Evolutionary conservation across 257 asterid genomes (phyloP), one percentile per base, ranked within the genome.

Genomic region (Salvia splendens): DNA sequence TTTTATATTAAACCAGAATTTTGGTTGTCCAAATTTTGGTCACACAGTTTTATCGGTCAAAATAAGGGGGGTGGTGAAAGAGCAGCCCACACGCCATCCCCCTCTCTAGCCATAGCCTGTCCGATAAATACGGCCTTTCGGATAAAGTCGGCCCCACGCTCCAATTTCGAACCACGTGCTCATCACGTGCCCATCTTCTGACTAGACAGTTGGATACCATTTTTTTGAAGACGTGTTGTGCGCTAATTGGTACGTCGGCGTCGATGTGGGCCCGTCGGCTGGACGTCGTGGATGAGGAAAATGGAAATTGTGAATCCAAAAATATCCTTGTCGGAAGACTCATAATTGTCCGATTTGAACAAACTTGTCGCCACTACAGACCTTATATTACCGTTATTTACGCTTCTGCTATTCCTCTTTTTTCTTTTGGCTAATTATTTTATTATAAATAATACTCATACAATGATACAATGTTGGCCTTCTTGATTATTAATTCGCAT

Each of bases 111-210:
- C n/a, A n/a, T 70, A 40, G 55, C 49, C 67, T 59, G 73, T 38
- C 79, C 79, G 66, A 63, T 57, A 74, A 47, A 61, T 73, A 74
- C 74, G 80, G 68, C 64, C 68, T 69, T 65, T 10, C 20, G 72
- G 86, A 84, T 84, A 84, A 81, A 70, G 76, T 75, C 6, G 83
- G 82, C 8, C 81, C 85, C 89, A 75, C 82, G 8, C 9, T 67
- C 86, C 86, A 65, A 69, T 15, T 4, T 49, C 59, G 2, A 4
- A 2, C 38, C 77, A 65, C 77, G 73, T n/a, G n/a, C n/a, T n/a
- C n/a, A n/a, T n/a, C n/a, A n/a, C n/a, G n/a, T 72, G 86, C 61
- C 65, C 48, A 24, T 24, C 2, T 10, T 43, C 20, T 42, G 70
- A 61, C 59, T 36, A 56, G 70, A 12, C 4, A 17, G 33, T 20